Conservation (phyloP, 345 rosid genomes). For the Linum lewisii region DNA sequence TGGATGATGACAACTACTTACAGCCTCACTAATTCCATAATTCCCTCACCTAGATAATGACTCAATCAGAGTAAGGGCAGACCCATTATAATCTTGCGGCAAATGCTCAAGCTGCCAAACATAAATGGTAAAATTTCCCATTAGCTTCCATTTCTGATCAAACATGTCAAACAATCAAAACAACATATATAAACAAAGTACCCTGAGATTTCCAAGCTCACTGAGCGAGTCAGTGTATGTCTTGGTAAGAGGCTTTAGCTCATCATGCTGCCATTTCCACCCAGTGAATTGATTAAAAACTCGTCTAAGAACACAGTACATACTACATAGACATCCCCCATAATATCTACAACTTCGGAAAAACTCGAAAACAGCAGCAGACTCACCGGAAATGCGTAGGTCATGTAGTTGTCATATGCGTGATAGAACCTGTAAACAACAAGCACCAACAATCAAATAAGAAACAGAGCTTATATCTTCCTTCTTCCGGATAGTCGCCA, state of each 20-base stretch:
- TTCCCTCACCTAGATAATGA: conserved; percentile 67
- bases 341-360: not conserved
- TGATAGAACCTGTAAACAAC: conserved; percentile 71
- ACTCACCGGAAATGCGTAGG: conserved; percentile 84
- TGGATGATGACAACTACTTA: not conserved
- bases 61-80: conserved; percentile 84
- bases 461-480: not conserved
- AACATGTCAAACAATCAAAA: not conserved
- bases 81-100: conserved; percentile 74
- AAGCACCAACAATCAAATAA: not conserved
- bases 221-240: conserved; percentile 84
- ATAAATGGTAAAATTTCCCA: conserved; percentile 16
- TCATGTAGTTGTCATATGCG: conserved; percentile 86
- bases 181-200: conserved; percentile 10
- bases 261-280: conserved; percentile 63
- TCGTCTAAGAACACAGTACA: no score
- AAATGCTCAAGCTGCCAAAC: conserved; percentile 76
- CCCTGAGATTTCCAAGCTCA: conserved; percentile 94
- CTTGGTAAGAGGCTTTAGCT: conserved; percentile 77
- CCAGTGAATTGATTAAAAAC: not conserved
- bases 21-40: not conserved
- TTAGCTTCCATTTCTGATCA: not conserved
- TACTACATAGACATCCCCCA: not conserved
- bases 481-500: not conserved
- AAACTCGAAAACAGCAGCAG: conserved; percentile 4